phyloP scores from a whole-genome alignment of 495 filamentous ascomycete species.

The Barbatosphaeria neglecta region DNA sequence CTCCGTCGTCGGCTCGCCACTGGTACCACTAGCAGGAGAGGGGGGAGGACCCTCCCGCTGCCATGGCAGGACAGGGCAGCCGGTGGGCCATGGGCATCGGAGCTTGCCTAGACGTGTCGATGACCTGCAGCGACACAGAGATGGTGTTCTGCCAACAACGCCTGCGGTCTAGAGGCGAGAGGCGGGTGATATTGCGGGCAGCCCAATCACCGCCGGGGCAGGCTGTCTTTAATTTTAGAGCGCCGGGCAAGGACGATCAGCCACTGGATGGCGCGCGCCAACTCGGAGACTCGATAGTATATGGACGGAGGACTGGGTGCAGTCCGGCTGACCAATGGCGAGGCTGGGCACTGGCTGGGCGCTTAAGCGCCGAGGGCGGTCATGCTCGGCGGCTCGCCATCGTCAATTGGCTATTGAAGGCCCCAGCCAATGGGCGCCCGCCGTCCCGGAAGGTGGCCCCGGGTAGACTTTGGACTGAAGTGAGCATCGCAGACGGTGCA shows the following conservation, averaged over 20 bases:
- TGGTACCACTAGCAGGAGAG: too few relatives aligned
- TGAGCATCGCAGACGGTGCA: neutral
- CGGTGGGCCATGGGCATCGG: too few relatives aligned
- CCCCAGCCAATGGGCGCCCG: neutral
- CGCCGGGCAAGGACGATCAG: neutral
- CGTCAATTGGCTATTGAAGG: neutral
- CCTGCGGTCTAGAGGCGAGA: neutral
- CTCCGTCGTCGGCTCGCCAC: neutral
- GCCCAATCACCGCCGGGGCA: neutral
- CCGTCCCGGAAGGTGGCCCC: neutral
- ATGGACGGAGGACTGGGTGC: neutral
- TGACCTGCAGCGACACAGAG: neutral
- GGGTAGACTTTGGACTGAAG: neutral
- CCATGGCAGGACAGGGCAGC: too few relatives aligned
- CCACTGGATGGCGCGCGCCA: slow-evolving; percentile 4
- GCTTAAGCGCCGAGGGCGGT: neutral
- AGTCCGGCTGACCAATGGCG: neutral
- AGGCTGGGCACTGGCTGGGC: neutral
- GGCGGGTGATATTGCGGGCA: neutral
- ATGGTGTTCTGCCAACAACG: neutral
- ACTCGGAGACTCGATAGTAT: neutral
- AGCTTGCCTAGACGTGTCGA: too few relatives aligned
- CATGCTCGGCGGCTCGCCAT: neutral
- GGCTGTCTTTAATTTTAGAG: neutral
- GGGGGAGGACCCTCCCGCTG: too few relatives aligned